Percentiles rank a stretch among this genome's conserved stretches.
phyloP scores from a whole-genome alignment of 164 flowering plant species.

The Saururus chinensis region DNA sequence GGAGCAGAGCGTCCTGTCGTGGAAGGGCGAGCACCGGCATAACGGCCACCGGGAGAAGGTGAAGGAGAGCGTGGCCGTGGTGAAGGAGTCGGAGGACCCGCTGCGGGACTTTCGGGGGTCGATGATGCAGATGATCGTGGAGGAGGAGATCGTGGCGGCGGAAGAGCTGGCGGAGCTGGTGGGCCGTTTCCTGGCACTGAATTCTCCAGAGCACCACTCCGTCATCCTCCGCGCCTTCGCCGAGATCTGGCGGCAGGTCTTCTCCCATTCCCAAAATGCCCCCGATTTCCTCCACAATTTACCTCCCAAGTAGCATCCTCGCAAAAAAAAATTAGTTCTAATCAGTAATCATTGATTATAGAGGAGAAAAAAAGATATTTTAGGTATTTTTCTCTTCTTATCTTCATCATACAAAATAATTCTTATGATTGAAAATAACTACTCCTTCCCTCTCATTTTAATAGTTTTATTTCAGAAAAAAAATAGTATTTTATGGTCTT shows the following conservation, averaged over 20 bases:
- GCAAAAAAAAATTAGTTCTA: too few species aligned
- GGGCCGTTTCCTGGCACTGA: constrained; percentile 6
- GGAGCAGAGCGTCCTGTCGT: constrained; percentile 9
- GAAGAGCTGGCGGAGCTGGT: constrained; percentile 12
- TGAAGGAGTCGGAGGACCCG: constrained; percentile 14
- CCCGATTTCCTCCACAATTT: constrained; percentile 2
- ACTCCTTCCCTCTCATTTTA: too few species aligned
- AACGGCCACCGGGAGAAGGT: constrained; percentile 4
- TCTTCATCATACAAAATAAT: too few species aligned
- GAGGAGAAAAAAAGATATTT: neutral
- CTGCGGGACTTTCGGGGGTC: constrained; percentile 11
- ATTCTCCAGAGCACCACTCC: constrained; percentile 13
- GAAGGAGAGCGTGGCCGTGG: constrained; percentile 14
- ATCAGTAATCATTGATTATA: neutral
- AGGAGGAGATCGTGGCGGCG: constrained; percentile 11
- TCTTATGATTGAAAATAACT: too few species aligned
- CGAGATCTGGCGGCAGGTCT: constrained; percentile 14
- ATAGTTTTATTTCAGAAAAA: too few species aligned
- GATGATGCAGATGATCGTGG: constrained; percentile 18
- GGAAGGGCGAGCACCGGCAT: neutral
- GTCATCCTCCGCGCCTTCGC: constrained; percentile 11
- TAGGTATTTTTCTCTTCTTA: too few species aligned
- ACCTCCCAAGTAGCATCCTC: too few species aligned
- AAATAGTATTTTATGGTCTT: too few species aligned
- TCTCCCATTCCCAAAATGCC: constrained; percentile 7